Evolutionary conservation across 2,329 filamentous ascomycete species (phyloP), one percentile per base, ranked within the genome.

Genomic region (Nothophoma quercina): DNA sequence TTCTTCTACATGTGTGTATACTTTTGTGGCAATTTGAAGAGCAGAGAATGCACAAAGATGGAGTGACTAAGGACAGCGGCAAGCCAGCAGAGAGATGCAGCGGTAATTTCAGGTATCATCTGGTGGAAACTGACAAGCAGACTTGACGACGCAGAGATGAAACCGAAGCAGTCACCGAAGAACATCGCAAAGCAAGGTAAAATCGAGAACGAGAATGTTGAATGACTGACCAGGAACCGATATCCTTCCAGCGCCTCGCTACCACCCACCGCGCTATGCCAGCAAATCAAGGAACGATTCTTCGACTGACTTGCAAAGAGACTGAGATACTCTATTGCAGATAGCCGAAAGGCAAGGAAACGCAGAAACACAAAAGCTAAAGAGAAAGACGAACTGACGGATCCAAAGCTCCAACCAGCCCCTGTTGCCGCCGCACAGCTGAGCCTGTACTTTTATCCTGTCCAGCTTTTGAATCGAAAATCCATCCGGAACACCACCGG

Each of bases 401-500:
- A 53, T 44, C 50, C 50, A 48, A 53, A 53, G 50, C 50, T 36
- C 43, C 39, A 34, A 48, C 32, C 43, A 34, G 28, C 50, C 38
- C 32, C 43, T 34, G 26, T 34, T 39, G 16, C 43, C 26, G 43
- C 36, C 26, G 32, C 38, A 48, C 32, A 48, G 33, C 44, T 26
- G 33, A 53, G 40, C 51, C 28, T 66, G 60, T 63, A 61, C 58
- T 65, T 69, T 71, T 72, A 53, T 55, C 45, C 63, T 60, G 41
- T 64, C 62, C 65, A 57, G 60, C 60, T 69, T 70, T 66, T 71
- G 57, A 55, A 58, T 62, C 67, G 61, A 62, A 65, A 62, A 63
- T 60, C 59, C 57, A 60, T 58, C 56, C 61, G 58, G 55, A 73
- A 72, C 70, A 72, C 71, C 71, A 39, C 56, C 61, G 56, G 60